Percentiles rank a stretch among this genome's conserved stretches.
Evolutionary conservation across 176 grass and related monocot species (phyloP).

Genomic region (Phyllostachys edulis): DNA sequence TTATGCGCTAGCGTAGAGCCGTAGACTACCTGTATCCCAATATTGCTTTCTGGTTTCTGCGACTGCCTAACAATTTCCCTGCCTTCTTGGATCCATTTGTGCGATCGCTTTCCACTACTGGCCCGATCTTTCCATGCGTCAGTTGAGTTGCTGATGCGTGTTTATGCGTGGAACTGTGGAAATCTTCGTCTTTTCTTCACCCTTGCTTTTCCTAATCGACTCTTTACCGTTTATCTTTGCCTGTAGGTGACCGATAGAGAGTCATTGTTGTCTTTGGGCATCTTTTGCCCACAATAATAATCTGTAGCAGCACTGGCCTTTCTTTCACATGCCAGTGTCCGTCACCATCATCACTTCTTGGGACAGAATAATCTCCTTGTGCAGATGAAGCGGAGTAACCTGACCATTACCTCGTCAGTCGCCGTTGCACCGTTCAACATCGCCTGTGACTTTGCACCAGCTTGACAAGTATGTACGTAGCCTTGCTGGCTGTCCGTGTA

Average conservation of each 20-base stretch:
- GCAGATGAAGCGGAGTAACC: background rate
- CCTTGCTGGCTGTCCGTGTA: background rate
- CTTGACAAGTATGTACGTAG: background rate
- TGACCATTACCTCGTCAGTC: background rate
- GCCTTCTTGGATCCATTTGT: background rate
- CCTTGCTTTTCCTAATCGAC: background rate
- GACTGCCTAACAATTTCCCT: background rate
- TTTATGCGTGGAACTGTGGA: background rate
- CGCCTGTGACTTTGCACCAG: background rate
- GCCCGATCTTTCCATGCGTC: background rate
- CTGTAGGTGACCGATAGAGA: conserved; percentile 13
- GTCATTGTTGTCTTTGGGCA: conserved; percentile 4
- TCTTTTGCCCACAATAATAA: background rate
- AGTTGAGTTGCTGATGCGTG: conserved; percentile 12
- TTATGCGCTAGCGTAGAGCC: too few relatives aligned
- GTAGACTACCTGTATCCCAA: too few relatives aligned
- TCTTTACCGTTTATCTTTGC: conserved; percentile 19
- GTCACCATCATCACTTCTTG: background rate
- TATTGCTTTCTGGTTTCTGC: background rate
- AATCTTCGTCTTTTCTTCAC: background rate
- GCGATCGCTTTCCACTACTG: background rate
- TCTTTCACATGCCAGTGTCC: background rate
- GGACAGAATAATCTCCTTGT: background rate
- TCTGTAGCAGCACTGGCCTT: background rate
- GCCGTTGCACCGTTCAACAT: background rate